Evolutionary conservation across 140 eudicot genomes (phyloP).

Genomic region (Erigeron philadelphicus): DNA sequence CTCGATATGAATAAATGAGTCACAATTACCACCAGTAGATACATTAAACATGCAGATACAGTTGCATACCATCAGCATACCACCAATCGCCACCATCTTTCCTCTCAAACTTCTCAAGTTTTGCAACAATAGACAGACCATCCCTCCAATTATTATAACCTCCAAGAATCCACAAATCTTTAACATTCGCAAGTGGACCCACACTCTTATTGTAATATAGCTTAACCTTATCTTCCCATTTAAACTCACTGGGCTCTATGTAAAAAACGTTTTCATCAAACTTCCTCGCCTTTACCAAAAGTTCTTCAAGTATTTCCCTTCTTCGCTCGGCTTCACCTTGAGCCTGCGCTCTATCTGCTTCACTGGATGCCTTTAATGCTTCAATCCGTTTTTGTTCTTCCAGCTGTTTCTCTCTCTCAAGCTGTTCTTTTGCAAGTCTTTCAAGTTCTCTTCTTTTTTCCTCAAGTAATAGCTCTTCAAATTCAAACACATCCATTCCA

Average conservation of each 20-base stretch:
- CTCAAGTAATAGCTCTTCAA: conserved; percentile 64
- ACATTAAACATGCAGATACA: conserved; percentile 14
- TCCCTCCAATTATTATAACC: conserved; percentile 81
- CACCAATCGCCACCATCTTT: conserved; percentile 86
- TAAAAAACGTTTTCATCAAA: conserved; percentile 50
- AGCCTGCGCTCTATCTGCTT: conserved; percentile 77
- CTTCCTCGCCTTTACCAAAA: conserved; percentile 44
- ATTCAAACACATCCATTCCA: conserved; percentile 64
- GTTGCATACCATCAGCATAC: conserved; percentile 71
- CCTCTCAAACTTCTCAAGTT: conserved; percentile 44
- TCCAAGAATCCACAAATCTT: conserved; percentile 85
- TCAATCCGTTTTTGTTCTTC: conserved; percentile 77
- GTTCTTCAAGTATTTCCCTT: conserved; percentile 52
- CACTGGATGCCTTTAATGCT: conserved; percentile 63
- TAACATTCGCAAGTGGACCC: conserved; percentile 71
- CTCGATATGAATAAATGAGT: no score
- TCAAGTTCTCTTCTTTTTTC: conserved; percentile 81
- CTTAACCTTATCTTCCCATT: conserved; percentile 55
- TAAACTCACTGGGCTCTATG: conserved; percentile 61
- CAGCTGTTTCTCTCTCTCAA: conserved; percentile 56
- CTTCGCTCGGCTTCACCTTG: conserved; percentile 60
- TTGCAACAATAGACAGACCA: conserved; percentile 74
- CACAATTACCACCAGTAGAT: not conserved
- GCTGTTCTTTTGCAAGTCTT: conserved; percentile 55
- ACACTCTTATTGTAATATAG: conserved; percentile 64